Evolutionary conservation across 352 stramenopile species (phyloP).

Genomic region (Phytopythium chamaehyphon): DNA sequence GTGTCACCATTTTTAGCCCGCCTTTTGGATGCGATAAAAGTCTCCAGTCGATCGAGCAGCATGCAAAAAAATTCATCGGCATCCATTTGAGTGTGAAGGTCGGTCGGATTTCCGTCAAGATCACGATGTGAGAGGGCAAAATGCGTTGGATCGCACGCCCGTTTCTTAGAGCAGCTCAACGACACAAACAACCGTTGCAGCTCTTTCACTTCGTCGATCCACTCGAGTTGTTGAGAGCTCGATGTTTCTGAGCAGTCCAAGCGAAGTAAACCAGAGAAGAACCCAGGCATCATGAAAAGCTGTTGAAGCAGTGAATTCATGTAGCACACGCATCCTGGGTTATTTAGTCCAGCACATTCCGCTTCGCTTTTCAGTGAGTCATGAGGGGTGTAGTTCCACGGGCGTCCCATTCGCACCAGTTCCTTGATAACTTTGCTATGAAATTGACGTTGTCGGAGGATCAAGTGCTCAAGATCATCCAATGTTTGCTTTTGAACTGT

Average conservation of each 20-base stretch:
- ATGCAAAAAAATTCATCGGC: slow-evolving; percentile 81
- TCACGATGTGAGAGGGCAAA: slow-evolving; percentile 72
- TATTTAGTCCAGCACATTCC: slow-evolving; percentile 89
- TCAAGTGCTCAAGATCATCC: slow-evolving; percentile 3
- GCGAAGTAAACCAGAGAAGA: slow-evolving; percentile 45
- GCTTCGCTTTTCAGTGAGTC: slow-evolving; percentile 34
- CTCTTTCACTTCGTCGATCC: slow-evolving; percentile 49
- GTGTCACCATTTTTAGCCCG: background rate
- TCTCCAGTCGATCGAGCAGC: slow-evolving; percentile 77
- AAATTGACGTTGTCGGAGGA: slow-evolving; percentile 16
- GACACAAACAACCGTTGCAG: slow-evolving; percentile 70
- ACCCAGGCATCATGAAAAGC: slow-evolving; percentile 83
- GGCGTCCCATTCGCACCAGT: slow-evolving; percentile 31
- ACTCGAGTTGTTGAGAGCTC: slow-evolving; percentile 8
- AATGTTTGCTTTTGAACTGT: background rate
- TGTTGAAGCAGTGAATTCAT: slow-evolving; percentile 99
- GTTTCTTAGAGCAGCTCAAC: slow-evolving; percentile 37
- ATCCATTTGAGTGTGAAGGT: slow-evolving; percentile 79
- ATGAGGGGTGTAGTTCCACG: slow-evolving; percentile 52
- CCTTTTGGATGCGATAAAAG: slow-evolving; percentile 20
- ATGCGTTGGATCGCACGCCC: slow-evolving; percentile 48
- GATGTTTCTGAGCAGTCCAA: slow-evolving; percentile 19
- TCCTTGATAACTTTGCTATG: slow-evolving; percentile 21
- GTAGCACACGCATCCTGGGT: slow-evolving; percentile 99
- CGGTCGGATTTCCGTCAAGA: slow-evolving; percentile 65